Base-by-base conservation (phyloP, 2,329 filamentous ascomycete genomes). In the Coleophoma crateriformis region DNA sequence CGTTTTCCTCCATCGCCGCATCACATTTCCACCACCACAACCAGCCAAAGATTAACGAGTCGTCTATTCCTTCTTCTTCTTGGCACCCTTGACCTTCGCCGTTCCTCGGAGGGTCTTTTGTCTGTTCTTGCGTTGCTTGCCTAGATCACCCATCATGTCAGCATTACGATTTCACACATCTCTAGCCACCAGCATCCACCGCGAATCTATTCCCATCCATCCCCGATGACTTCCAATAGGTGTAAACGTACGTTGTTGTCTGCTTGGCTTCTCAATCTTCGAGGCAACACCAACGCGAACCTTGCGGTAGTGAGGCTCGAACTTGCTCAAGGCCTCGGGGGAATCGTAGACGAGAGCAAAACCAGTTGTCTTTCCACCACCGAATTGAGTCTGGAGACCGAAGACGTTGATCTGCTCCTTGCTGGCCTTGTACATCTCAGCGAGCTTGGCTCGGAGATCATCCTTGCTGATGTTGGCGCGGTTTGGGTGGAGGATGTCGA, bases 81-180 rank as follows among this genome's bases (percentile, higher is more conserved):
- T 84, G 72, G 85, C 86, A 74, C 90, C 90, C 89, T 96, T 96
- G 82, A 85, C 85, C 90, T 99, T 99, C 70, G 90, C 92, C 68
- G 90, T 95, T 73, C 94, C 94, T 67, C 94, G 88, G 75, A 96
- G 87, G 72, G 92, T 94, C 90, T 99, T 97, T 78, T 88, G 85
- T 76, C 92, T 85, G 89, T 99, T 99, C 90, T 99, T 99, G 82
- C 94, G 88, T 82, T 97, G 94, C 84, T 99, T 99, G 87, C 92
- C 92, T 97, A 77, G 12, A n/a, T 80, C 64, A 52, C 52, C 19
- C 44, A 48, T 50, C 19, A 46, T 52, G 50, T 63, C 49, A 61
- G 60, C 51, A 57, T 52, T 39, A 46, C 39, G 52, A 11, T 48
- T 51, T 51, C 49, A 39, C 44, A 44, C 13, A 47, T 15, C 4